Evolutionary conservation across 2,329 filamentous ascomycete species (phyloP).

Genomic region (Sclerotinia subarctica): DNA sequence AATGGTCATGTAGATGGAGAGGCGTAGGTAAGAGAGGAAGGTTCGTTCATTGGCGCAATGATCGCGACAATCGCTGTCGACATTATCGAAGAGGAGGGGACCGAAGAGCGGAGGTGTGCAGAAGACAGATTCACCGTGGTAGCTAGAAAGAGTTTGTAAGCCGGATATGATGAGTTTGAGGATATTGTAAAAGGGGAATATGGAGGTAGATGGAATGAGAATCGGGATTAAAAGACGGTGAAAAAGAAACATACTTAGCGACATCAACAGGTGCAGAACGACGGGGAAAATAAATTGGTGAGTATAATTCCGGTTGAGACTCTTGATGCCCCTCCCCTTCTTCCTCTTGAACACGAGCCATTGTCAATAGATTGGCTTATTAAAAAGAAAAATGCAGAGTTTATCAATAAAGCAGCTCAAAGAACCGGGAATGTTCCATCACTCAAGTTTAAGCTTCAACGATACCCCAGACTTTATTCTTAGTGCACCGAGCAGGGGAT

Average conservation of each 20-base stretch:
- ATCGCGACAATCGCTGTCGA: conserved; percentile 59
- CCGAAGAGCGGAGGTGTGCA: conserved; percentile 41
- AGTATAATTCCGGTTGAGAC: conserved; percentile 6
- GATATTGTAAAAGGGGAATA: background rate
- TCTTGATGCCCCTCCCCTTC: background rate
- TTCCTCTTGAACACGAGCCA: conserved; percentile 3
- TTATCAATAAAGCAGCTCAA: background rate
- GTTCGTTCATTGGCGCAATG: conserved; percentile 53
- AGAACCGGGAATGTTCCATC: background rate
- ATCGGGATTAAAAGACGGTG: background rate
- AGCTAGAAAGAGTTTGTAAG: conserved; percentile 18
- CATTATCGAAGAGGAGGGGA: conserved; percentile 64
- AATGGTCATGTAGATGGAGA: conserved; percentile 86
- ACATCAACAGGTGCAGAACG: conserved; percentile 10
- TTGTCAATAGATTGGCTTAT: background rate
- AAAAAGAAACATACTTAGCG: background rate
- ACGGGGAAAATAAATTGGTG: conserved; percentile 9
- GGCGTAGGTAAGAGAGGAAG: conserved; percentile 86
- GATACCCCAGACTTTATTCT: conserved; percentile 5
- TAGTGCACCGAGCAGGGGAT: background rate
- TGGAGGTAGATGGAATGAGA: background rate
- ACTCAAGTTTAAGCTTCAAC: background rate
- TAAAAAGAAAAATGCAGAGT: background rate
- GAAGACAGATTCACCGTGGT: conserved; percentile 31
- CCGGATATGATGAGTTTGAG: background rate